phyloP scores from a whole-genome alignment of 2,329 filamentous ascomycete species.

The Exophiala dermatitidis region DNA sequence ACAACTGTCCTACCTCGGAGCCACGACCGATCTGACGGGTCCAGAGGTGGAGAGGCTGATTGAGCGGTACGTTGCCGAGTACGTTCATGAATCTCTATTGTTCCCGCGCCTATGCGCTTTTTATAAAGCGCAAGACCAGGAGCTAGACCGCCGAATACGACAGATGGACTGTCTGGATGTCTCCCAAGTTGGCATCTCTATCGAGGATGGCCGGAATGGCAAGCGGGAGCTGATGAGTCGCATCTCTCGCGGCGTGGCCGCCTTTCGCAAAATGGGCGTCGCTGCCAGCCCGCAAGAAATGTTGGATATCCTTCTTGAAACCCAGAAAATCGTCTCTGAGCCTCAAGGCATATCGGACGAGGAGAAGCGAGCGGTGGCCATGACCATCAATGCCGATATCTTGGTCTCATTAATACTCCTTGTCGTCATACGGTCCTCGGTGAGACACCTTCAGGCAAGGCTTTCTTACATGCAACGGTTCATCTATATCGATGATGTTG shows the following conservation, averaged over 20 bases:
- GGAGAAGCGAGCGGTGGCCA: slow-evolving; percentile 46
- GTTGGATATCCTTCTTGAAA: slow-evolving; percentile 71
- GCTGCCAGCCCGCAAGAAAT: slow-evolving; percentile 81
- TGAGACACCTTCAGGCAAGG: slow-evolving; percentile 78
- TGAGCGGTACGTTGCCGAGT: slow-evolving; percentile 87
- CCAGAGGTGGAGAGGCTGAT: slow-evolving; percentile 88
- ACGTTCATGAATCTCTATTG: slow-evolving; percentile 74
- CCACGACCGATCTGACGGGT: slow-evolving; percentile 87
- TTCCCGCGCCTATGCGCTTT: slow-evolving; percentile 76
- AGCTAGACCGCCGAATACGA: slow-evolving; percentile 80
- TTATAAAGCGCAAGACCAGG: slow-evolving; percentile 72
- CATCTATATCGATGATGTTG: slow-evolving; percentile 95
- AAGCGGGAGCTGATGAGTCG: slow-evolving; percentile 76
- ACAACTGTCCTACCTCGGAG: slow-evolving; percentile 81
- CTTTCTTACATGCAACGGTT: slow-evolving; percentile 95
- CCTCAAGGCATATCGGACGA: slow-evolving; percentile 36
- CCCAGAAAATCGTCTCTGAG: slow-evolving; percentile 74
- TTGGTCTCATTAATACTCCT: slow-evolving; percentile 84
- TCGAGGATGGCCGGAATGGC: slow-evolving; percentile 67
- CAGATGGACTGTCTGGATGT: slow-evolving; percentile 94
- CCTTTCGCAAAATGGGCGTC: slow-evolving; percentile 76
- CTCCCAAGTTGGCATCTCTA: slow-evolving; percentile 82
- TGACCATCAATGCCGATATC: slow-evolving; percentile 78
- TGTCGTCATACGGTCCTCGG: slow-evolving; percentile 84
- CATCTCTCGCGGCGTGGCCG: slow-evolving; percentile 70